Evolutionary conservation across 495 filamentous ascomycete genomes (phyloP), one percentile per base, ranked within the genome.

Genomic region (Aspergillus wentii): DNA sequence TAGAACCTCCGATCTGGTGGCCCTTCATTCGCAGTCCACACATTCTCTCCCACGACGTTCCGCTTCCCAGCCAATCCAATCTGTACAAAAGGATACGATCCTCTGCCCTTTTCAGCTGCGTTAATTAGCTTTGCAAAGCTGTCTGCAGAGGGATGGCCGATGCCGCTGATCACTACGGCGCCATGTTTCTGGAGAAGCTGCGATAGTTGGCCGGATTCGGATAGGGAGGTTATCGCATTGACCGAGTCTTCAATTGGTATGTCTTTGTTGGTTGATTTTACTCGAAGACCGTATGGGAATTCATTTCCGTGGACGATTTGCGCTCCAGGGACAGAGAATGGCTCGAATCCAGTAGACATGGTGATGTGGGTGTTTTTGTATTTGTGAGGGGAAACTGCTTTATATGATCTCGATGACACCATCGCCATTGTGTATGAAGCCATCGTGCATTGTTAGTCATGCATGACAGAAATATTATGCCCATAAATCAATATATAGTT

Each of bases 1-100:
- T 35, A 35, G 33, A 35, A 35, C 11, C 33, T 18, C 13, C 18
- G 33, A 35, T 35, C 33, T 1, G 33, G 25, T 10, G 33, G 33
- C 15, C 33, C 33, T 22, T 35, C 33, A 13, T 35, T 35, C 8
- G 33, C 33, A 3, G 33, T 35, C 33, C 33, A 35, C 8, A 35
- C n/a, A 35, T 35, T 35, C 18, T 35, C 33, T 9, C 10, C 33
- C 15, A 35, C 15, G 8, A 35, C 8, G 18, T 18, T 35, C 5
- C 33, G 3, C 25, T 35, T 35, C 8, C 33, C 33, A 11, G 33
- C 33, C 17, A 35, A 13, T 20, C 33, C 33, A 11, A 35, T 35
- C 33, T 35, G 33, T 10, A 21, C 18, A 13, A 35, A 35, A 4
- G 33, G 33, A 10, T 35, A n/a, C 10, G 33, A 21, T 10, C 33